phyloP scores from a whole-genome alignment of 768 basidiomycete genomes.

The Rhodotorula paludigena region DNA sequence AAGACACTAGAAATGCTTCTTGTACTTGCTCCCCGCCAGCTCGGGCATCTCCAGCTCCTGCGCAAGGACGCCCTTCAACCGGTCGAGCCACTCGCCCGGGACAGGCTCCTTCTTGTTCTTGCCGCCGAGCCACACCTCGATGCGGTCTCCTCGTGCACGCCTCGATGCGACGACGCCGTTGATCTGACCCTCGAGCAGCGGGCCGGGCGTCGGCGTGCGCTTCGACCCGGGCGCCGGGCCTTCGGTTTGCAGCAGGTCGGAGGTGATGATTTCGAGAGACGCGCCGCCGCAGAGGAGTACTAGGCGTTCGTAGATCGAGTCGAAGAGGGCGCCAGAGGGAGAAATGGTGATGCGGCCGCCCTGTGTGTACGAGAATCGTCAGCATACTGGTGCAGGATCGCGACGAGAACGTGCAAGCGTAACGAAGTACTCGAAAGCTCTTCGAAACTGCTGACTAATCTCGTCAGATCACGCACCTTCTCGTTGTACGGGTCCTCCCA shows the following conservation, averaged over 20 bases:
- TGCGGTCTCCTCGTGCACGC: slow-evolving; percentile 34
- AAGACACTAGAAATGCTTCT: slow-evolving; percentile 33
- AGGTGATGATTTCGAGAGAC: slow-evolving; percentile 22
- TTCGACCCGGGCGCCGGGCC: slow-evolving; percentile 12
- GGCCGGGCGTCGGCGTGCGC: not conserved
- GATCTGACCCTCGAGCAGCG: slow-evolving; percentile 22
- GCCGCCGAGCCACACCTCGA: slow-evolving; percentile 38
- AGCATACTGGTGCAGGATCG: not conserved
- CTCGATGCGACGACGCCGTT: slow-evolving; percentile 33
- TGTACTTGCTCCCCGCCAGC: slow-evolving; percentile 23
- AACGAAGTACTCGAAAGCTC: too few species aligned
- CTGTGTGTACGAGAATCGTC: not conserved
- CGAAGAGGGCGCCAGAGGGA: slow-evolving; percentile 19
- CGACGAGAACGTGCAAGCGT: too few species aligned
- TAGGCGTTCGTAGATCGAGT: slow-evolving; percentile 34
- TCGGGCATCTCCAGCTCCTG: slow-evolving; percentile 31
- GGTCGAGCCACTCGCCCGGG: slow-evolving; percentile 34
- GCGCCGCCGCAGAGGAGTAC: slow-evolving; percentile 34
- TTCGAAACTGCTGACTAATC: too few species aligned
- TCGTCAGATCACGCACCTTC: slow-evolving; percentile 26
- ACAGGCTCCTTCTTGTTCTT: slow-evolving; percentile 19
- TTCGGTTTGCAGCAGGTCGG: slow-evolving; percentile 14
- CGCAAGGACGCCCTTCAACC: slow-evolving; percentile 24
- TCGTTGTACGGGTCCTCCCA: slow-evolving; percentile 40
- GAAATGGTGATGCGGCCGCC: slow-evolving; percentile 39